Base-by-base conservation (phyloP, 2,329 filamentous ascomycete species). In the Neopestalotiopsis rosae region DNA sequence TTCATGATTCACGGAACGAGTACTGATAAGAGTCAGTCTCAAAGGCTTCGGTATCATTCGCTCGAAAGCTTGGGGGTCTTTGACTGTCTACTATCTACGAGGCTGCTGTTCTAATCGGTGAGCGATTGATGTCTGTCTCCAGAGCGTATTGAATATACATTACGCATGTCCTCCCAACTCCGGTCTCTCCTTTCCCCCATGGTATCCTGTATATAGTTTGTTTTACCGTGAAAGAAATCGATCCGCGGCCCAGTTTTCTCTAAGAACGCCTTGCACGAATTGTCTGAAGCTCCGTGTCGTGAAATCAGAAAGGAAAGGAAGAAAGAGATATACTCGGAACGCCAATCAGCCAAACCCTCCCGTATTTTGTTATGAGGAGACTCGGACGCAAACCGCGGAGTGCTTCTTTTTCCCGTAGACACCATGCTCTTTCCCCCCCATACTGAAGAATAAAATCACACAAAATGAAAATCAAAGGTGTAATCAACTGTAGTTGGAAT, bases 201-300 rank as follows among this genome's bases (percentile, higher is more conserved):
- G 73, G 73, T 74, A 74, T 74, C 73, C 72, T 72, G 24, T 28
- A 61, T 72, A 71, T 67, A 62, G n/a, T 59, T 59, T 24, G n/a
- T 52, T 17, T 52, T 52, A 52, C 45, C 17, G 45, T n/a, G 45
- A 52, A 17, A 24, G 17, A 52, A 9, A 20, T 52, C 45, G 45
- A 14, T 52, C 45, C 17, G 17, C 9, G 20, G 17, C 45, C 45
- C 57, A 59, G n/a, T 34, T 59, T 59, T 13, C 24, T 14, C 57
- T 34, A 13, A 17, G 20, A 30, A 30, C 57, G 24, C 57, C 30
- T 59, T n/a, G 57, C 24, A 59, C n/a, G 17, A 30, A 30, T 13
- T 34, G 9, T 59, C 45, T 17, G 45, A 52, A 52, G 5, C 5
- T 20, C 45, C 45, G 7, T 17, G 17, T 52, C 9, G n/a, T 52